Percentiles rank a stretch among this genome's conserved stretches.
These are phyloP conservation scores for Boletus coccyginus DNA, from an alignment of 768 basidiomycete genomes.

Conservation along the genomic window DNA sequence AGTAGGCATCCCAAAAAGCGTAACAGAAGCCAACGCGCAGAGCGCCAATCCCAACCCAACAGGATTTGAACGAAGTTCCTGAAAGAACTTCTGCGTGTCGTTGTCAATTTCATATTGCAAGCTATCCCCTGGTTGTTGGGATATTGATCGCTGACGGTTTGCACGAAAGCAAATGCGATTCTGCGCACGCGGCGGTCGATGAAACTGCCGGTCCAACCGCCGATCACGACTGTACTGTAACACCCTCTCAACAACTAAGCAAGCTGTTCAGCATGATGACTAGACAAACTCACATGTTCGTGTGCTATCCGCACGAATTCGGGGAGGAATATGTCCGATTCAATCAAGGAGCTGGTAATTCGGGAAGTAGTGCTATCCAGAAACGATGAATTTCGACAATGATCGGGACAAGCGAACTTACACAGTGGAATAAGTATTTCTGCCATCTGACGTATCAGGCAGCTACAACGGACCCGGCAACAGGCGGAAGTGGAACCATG, in stretches of 20 bases:
- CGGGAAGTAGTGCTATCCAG: slow-evolving; percentile 31
- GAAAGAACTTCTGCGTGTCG: slow-evolving; percentile 76
- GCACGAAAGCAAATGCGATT: slow-evolving; percentile 62
- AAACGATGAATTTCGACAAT: background rate
- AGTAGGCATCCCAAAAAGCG: slow-evolving; percentile 51
- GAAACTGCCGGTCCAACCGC: slow-evolving; percentile 74
- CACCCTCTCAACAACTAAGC: slow-evolving; percentile 37
- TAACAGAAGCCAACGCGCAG: slow-evolving; percentile 64
- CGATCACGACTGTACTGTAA: slow-evolving; percentile 58
- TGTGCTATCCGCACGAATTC: slow-evolving; percentile 51
- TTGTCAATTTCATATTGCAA: slow-evolving; percentile 52
- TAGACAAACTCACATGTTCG: slow-evolving; percentile 23
- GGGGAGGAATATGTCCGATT: slow-evolving; percentile 49
- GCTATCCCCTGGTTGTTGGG: slow-evolving; percentile 62
- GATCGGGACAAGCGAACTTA: slow-evolving; percentile 16
- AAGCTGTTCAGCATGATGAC: background rate
- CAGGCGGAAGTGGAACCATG: background rate
- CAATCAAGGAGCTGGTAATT: slow-evolving; percentile 27
- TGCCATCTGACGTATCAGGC: slow-evolving; percentile 69
- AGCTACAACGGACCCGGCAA: slow-evolving; percentile 27
- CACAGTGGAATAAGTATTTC: slow-evolving; percentile 72
- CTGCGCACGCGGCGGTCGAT: slow-evolving; percentile 43
- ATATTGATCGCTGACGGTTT: slow-evolving; percentile 57
- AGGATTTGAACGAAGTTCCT: slow-evolving; percentile 51
- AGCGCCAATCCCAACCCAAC: slow-evolving; percentile 54